Base-by-base conservation (phyloP, 2,329 filamentous ascomycete genomes). In the Mollisiaceae sp. region DNA sequence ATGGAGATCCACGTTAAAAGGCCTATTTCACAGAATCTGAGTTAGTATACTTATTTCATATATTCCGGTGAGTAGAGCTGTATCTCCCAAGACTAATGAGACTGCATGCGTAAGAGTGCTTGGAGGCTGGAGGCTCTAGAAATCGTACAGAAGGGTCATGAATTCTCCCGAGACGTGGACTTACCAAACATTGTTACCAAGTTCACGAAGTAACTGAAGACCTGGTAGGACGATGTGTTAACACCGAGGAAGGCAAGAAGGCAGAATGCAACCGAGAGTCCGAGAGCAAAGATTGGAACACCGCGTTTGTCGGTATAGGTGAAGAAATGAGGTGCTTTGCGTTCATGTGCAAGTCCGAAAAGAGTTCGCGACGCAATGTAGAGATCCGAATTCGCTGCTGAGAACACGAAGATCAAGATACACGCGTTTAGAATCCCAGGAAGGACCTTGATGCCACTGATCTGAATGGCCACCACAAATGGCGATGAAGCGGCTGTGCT, bases 171-270 rank as follows among this genome's bases (percentile, higher is more conserved):
- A 6, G 6, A 32, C 3, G 27, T 32, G 27, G 27, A 6, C 27
- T 32, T 32, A 32, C 27, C 71, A 57, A 74, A 74, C 60, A 74
- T 70, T 12, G 71, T 75, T 27, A 86, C 89, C 62, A 92, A 82
- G 77, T 90, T 91, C 71, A 88, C 83, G 75, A 92, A 90, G 87
- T 89, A 92, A 59, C 81, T 83, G 76, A 92, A 92, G 6, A 91
- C 89, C 1, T 81, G 81, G 36, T 85, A 82, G 18, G 88, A 89
- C 20, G 82, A 84, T 70, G 83, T 85, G 57, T 84, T 88, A n/a
- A 73, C 67, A 55, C 89, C 83, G 75, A 93, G 84, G 80, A 89
- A 93, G 0, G 87, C 86, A 3, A 93, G 82, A 6, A 89, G 81
- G 24, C 87, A 87, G 71, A 92, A 82, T 1, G 83, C 75, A 3